A percentile compares a stretch with the other conserved stretches of the same genome.
phyloP scores from a whole-genome alignment of 2,329 filamentous ascomycete species.

The Parafenestella ontariensis region DNA sequence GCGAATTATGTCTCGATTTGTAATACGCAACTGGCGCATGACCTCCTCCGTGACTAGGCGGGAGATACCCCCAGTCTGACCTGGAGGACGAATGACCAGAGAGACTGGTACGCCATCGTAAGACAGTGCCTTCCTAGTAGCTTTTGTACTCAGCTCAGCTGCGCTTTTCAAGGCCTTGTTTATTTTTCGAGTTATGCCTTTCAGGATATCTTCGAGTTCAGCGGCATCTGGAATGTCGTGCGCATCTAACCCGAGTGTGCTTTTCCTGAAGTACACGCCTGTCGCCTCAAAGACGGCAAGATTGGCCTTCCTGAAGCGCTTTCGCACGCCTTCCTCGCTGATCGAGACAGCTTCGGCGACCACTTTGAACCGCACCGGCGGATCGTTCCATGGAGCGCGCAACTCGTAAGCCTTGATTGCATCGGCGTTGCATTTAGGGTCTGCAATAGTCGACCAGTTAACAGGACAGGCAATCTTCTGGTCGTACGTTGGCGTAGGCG shows the following conservation, averaged over 20 bases:
- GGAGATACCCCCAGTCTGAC: background rate
- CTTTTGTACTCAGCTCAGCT: background rate
- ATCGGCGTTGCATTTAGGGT: too few species aligned
- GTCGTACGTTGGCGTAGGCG: too few species aligned
- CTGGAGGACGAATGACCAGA: background rate
- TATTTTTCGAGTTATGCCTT: too few species aligned
- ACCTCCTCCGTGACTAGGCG: background rate
- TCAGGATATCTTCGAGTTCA: too few species aligned
- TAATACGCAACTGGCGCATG: background rate
- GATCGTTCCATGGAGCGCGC: too few species aligned
- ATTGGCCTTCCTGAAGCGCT: slow-evolving; percentile 17
- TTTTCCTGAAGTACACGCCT: slow-evolving; percentile 16
- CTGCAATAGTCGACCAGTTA: too few species aligned
- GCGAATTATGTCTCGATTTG: background rate
- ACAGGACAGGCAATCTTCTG: too few species aligned
- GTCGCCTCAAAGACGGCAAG: slow-evolving; percentile 12
- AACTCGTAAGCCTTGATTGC: too few species aligned
- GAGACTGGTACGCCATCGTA: background rate
- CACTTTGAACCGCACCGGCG: too few species aligned
- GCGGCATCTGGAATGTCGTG: background rate
- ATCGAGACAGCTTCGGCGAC: background rate
- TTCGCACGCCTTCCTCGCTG: slow-evolving; percentile 13
- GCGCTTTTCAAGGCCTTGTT: too few species aligned
- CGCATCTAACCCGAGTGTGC: slow-evolving; percentile 2
- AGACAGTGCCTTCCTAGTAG: background rate